These are phyloP conservation scores for Venturia asperata DNA, from an alignment of 2,329 filamentous ascomycete species.

Conservation along the genomic window DNA sequence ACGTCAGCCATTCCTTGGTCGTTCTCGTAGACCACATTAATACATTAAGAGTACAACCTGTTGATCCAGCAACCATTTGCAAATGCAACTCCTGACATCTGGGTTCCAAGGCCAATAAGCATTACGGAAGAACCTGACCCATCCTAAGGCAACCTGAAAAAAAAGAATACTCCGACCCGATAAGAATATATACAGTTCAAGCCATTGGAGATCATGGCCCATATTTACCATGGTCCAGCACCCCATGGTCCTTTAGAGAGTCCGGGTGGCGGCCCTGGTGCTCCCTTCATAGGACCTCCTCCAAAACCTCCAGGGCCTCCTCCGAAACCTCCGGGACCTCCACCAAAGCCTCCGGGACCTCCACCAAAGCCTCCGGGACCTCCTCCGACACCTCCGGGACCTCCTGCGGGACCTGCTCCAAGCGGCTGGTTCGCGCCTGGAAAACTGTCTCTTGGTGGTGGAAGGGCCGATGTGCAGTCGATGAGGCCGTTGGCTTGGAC, in stretches of 20 bases:
- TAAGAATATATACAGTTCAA: neutral
- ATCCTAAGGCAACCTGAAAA: neutral
- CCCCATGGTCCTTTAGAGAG: neutral
- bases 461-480: slow-evolving; percentile 25
- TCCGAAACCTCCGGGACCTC: neutral
- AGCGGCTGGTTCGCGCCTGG: slow-evolving; percentile 12
- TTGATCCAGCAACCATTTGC: neutral
- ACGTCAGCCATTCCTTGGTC: neutral
- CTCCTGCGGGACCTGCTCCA: neutral
- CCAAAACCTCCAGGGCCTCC: neutral
- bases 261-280: neutral
- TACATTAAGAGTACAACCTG: slow-evolving; percentile 10
- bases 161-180: neutral
- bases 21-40: neutral
- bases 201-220: neutral
- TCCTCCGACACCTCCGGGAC: neutral
- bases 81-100: neutral
- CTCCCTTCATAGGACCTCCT: neutral
- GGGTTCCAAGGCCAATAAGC: neutral
- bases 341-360: neutral
- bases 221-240: neutral
- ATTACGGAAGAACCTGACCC: neutral
- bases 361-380: neutral
- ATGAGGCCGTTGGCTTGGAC: slow-evolving; percentile 19
- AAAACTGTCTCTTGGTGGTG: slow-evolving; percentile 18